phyloP scores from a whole-genome alignment of 768 basidiomycete species.

The Thelephora ganbajun region DNA sequence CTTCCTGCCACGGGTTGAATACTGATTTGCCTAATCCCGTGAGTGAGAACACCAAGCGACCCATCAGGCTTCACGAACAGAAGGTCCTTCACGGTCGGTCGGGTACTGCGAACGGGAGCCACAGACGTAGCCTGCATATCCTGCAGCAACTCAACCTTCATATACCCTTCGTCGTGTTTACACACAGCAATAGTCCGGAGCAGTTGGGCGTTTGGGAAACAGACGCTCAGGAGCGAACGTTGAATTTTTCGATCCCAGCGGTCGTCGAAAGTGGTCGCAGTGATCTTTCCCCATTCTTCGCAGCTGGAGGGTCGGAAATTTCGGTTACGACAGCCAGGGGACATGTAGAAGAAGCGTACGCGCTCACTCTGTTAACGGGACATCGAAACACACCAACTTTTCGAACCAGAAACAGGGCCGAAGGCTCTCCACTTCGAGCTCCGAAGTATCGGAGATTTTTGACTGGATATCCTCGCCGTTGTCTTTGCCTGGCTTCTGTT shows the following conservation, averaged over 20 bases:
- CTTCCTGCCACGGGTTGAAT: constrained; percentile 1
- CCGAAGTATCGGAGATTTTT: constrained; percentile 24
- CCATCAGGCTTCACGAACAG: constrained; percentile 48
- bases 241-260: constrained; percentile 42
- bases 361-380: constrained; percentile 34
- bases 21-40: constrained; percentile 33
- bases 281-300: constrained; percentile 30
- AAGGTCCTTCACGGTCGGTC: constrained; percentile 53
- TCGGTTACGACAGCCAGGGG: background rate
- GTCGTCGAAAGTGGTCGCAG: constrained; percentile 48
- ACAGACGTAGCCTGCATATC: constrained; percentile 35
- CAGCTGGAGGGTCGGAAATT: constrained; percentile 6
- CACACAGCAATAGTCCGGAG: constrained; percentile 36
- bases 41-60: constrained; percentile 42
- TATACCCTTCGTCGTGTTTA: constrained; percentile 24
- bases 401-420: constrained; percentile 67
- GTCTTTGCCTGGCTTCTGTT: background rate
- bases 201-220: constrained; percentile 31
- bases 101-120: constrained; percentile 46
- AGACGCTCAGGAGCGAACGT: constrained; percentile 41
- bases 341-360: background rate
- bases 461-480: background rate
- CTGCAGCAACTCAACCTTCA: constrained; percentile 26
- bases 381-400: constrained; percentile 33
- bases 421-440: constrained; percentile 21